Evolutionary conservation across 768 basidiomycete genomes (phyloP).

Genomic region (Boletellus ananas): DNA sequence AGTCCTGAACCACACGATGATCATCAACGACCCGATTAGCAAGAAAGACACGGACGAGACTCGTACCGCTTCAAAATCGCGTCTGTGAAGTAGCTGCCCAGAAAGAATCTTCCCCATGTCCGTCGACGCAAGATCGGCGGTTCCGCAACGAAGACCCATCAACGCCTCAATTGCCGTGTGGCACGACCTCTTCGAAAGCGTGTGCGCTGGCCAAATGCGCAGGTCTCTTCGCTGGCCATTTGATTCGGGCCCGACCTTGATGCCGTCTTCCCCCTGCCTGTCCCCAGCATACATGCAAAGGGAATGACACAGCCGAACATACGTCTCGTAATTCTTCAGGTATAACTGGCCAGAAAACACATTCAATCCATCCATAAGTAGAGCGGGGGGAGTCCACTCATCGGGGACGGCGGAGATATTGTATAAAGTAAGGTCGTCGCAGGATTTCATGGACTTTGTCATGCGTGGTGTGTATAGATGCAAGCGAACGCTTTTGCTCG

Average conservation of each 20-base stretch:
- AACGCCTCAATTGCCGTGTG: too few relatives aligned
- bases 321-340: conserved; percentile 30
- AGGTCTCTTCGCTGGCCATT: background rate
- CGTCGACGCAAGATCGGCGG: conserved; percentile 33
- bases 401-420: conserved; percentile 18
- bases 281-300: conserved; percentile 39
- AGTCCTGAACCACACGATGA: too few relatives aligned
- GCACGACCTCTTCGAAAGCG: too few relatives aligned
- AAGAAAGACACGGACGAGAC: too few relatives aligned
- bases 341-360: conserved; percentile 46
- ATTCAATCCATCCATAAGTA: conserved; percentile 34
- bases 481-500: conserved; percentile 31
- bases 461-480: conserved; percentile 42
- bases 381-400: conserved; percentile 10
- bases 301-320: conserved; percentile 32
- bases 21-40: too few relatives aligned
- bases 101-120: conserved; percentile 40
- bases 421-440: conserved; percentile 31
- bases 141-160: conserved; percentile 37
- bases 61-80: conserved; percentile 21
- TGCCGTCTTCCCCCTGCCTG: conserved; percentile 46
- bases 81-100: conserved; percentile 19
- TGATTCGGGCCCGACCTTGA: conserved; percentile 27
- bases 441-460: conserved; percentile 30
- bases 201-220: too few relatives aligned